A percentile compares a stretch with the other conserved stretches of the same genome.
Conservation (phyloP, 495 filamentous ascomycete species). For the Penicillium atrosanguineum region DNA sequence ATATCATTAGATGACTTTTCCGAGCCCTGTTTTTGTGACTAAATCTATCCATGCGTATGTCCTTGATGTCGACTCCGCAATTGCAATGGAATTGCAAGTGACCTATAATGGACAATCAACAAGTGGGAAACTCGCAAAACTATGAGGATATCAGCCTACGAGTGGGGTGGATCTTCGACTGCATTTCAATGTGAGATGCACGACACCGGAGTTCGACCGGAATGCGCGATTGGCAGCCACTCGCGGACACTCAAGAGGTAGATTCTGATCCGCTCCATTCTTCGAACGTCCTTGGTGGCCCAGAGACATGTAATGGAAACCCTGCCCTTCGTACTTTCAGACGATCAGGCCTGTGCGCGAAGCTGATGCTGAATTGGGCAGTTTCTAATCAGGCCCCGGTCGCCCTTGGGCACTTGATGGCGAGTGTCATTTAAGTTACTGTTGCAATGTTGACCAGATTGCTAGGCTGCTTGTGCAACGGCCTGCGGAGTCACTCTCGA, state of each 20-base stretch:
- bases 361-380: background rate
- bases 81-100: too few species aligned
- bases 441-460: slow-evolving; percentile 22
- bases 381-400: background rate
- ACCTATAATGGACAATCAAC: too few species aligned
- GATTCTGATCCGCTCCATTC: slow-evolving; percentile 3
- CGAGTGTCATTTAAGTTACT: slow-evolving; percentile 13
- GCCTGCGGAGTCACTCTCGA: slow-evolving; percentile 6
- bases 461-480: slow-evolving; percentile 17
- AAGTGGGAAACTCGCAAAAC: too few species aligned
- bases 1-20: background rate
- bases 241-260: background rate
- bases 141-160: background rate
- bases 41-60: too few species aligned
- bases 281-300: background rate
- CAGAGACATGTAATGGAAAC: background rate
- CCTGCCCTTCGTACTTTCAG: background rate
- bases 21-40: too few species aligned
- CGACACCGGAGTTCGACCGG: slow-evolving; percentile 4
- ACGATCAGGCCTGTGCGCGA: background rate
- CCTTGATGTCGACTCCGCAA: too few species aligned
- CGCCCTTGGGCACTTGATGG: background rate
- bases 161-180: background rate
- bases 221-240: background rate
- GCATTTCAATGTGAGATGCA: slow-evolving; percentile 1